A percentile compares a stretch with the other conserved stretches of the same genome.
Evolutionary conservation across 1,284 basidiomycete species (phyloP).

Genomic region (Ustilago xerochloae): DNA sequence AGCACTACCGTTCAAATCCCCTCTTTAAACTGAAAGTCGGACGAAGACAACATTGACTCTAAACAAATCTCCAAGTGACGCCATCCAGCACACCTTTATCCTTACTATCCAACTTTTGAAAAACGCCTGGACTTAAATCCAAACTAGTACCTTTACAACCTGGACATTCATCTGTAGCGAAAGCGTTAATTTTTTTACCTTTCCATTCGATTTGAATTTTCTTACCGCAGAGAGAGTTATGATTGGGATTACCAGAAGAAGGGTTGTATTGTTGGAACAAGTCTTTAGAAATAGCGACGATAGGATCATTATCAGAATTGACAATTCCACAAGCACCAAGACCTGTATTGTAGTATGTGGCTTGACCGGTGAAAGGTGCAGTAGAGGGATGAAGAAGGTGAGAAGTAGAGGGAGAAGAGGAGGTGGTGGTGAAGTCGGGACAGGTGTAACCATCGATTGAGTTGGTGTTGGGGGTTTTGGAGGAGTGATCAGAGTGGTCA

Average conservation of each 20-base stretch:
- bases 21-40: too few relatives aligned
- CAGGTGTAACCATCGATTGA: conserved; percentile 41
- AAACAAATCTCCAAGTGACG: conserved; percentile 47
- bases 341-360: conserved; percentile 45
- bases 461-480: not conserved
- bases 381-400: conserved; percentile 7
- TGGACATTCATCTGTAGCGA: conserved; percentile 78
- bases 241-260: conserved; percentile 28
- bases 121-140: conserved; percentile 81
- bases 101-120: conserved; percentile 68
- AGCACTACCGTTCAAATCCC: too few relatives aligned
- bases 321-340: conserved; percentile 42
- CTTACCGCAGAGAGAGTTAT: conserved; percentile 72
- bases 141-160: conserved; percentile 79
- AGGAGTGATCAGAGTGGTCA: not conserved
- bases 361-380: conserved; percentile 25
- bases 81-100: conserved; percentile 49
- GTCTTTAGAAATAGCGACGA: conserved; percentile 50
- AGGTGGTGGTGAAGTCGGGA: conserved; percentile 13
- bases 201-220: conserved; percentile 75
- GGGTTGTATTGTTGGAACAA: conserved; percentile 53
- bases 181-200: conserved; percentile 72
- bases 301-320: conserved; percentile 31
- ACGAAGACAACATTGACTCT: too few relatives aligned
- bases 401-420: conserved; percentile 12